Base-by-base conservation (phyloP, 2,329 filamentous ascomycete genomes). In the Neonectria faginata region DNA sequence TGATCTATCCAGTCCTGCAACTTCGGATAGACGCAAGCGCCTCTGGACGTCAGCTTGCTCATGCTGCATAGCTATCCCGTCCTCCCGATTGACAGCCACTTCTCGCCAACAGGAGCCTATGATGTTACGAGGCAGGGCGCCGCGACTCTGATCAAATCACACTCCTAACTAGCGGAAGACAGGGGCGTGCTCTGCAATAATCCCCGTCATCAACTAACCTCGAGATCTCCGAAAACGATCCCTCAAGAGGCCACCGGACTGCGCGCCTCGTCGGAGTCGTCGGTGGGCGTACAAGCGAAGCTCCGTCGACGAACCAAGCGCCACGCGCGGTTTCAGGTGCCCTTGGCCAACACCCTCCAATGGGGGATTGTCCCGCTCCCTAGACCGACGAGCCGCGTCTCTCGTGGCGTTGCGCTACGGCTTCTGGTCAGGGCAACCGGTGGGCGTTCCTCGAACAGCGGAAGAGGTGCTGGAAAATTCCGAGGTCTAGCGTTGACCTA, bases 311-410 rank as follows among this genome's bases (percentile, higher is more conserved):
- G 52, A 68, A 68, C 66, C 66, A 68, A 66, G 61, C 64, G 69
- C 68, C 68, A 69, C 67, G 60, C 62, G 65, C 68, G 60, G 70
- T 73, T 73, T 71, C 70, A 73, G 68, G 71, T 66, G 71, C 71
- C 65, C 59, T 71, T 47, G 31, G 31, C 44, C 50, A 52, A 44
- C 42, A 20, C 29, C 44, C 50, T 60, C 71, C 71, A 73, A 73
- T 73, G 61, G 67, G 71, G 51, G 62, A 22, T 3, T 36, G 42
- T 73, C 47, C 71, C 67, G 68, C 58, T 62, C 53, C 65, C 39
- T 67, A 73, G 70, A 57, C 67, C 60, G 58, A 39, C 53, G 60
- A 67, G 65, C 65, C 60, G 62, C 58, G 50, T 64, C 64, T 63
- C 48, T 36, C 55, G 57, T 70, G 68, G 70, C 64, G 62, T 58